Base-by-base conservation (phyloP, 2,329 filamentous ascomycete genomes). In the Pseudovirgaria hyperparasitica region DNA sequence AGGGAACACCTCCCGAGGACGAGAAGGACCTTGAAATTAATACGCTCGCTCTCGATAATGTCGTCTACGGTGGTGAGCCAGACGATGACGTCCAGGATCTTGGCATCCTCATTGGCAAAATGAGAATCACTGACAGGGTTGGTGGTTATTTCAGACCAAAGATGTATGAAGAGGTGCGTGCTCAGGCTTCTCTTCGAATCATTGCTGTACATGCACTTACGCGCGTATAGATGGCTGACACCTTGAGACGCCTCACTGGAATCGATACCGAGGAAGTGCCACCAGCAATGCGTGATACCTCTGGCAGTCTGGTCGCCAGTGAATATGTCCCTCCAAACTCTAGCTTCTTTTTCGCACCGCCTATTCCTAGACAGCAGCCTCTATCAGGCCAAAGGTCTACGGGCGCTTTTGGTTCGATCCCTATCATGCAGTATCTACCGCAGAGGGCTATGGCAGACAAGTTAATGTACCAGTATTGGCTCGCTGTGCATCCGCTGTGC, bases 41-140 rank as follows among this genome's bases (percentile, higher is more conserved):
- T 4, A 69, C 69, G 4, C 57, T 80, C 38, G 70, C 70, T 12
- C 63, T 68, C 9, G 61, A 72, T 22, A 78, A 82, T 52, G 65
- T 74, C 31, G 71, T 70, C 3, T 82, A 82, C 45, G 76, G 77
- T 32, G 66, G 72, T 31, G 64, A 70, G 33, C 65, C 60, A 10
- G 72, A 77, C 46, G 76, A 77, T 44, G 76, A 81, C 32, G 54
- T 82, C 23, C 67, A 79, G 37, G 80, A 85, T 49, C 56, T 85
- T 15, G 80, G 79, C 2, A 69, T 84, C 31, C 67, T 68, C 36
- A 63, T 85, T 33, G 79, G 79, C 2, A 77, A 70, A 46, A 69
- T 84, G 65, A 69, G 63, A 32, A 72, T 85, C 33, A 82, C 76
- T 3, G 79, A 85, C 43, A 65, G 78, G 19, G 71, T 85, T 36